A percentile compares a stretch with the other conserved stretches of the same genome.
Conservation (phyloP, 306 rosid genomes). For the Benincasa hispida region DNA sequence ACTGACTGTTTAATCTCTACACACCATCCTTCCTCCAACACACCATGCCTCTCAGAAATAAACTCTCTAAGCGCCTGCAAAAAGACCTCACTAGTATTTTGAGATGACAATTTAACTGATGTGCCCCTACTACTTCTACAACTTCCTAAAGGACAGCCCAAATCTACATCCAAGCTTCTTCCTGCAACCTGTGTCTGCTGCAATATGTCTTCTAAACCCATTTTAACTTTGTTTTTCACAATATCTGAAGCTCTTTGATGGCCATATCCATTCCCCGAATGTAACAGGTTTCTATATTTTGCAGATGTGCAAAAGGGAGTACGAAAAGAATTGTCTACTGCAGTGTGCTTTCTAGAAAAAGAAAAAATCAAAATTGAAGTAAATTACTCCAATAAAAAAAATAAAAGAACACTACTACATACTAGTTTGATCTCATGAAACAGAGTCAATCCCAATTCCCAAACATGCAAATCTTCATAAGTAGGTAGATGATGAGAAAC, state of each 20-base stretch:
- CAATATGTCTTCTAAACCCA: conserved; percentile 60
- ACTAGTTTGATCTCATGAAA: conserved; percentile 25
- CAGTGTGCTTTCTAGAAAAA: conserved; percentile 76
- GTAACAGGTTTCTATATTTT: conserved; percentile 42
- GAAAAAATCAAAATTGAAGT: conserved; percentile 35
- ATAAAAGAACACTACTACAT: conserved; percentile 13
- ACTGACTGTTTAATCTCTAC: conserved; percentile 70
- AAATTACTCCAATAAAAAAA: background rate
- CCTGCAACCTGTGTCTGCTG: conserved; percentile 36
- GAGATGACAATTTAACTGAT: conserved; percentile 35
- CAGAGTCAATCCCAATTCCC: background rate
- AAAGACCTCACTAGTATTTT: conserved; percentile 47
- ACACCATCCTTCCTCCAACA: conserved; percentile 90
- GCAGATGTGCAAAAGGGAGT: conserved; percentile 59
- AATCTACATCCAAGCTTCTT: conserved; percentile 45
- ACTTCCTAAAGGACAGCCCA: conserved; percentile 42
- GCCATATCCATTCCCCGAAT: conserved; percentile 48
- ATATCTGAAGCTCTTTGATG: conserved; percentile 46
- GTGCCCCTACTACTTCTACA: conserved; percentile 40
- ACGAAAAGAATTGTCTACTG: conserved; percentile 75
- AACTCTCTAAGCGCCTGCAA: conserved; percentile 89
- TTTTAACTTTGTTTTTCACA: conserved; percentile 45
- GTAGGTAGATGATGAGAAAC: background rate
- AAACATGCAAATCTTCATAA: conserved; percentile 9
- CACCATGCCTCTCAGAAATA: conserved; percentile 71